A percentile compares a stretch with the other conserved stretches of the same genome.
These are phyloP conservation scores for Kluyveromyces nonfermentans DNA, from an alignment of 805 yeast species.

Conservation along the genomic window DNA sequence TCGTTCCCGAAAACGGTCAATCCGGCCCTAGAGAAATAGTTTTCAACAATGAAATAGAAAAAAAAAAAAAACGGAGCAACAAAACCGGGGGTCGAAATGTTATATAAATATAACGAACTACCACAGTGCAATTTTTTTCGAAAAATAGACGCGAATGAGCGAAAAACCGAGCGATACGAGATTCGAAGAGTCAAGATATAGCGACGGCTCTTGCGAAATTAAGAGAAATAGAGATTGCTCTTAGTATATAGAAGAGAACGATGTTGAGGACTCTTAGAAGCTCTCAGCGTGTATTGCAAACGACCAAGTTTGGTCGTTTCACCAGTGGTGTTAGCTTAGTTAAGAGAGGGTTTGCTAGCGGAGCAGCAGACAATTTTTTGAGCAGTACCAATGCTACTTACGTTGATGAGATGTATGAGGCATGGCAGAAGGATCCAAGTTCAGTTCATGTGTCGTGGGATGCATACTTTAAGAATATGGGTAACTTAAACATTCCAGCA, in stretches of 20 bases:
- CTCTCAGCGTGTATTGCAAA: constrained; percentile 2
- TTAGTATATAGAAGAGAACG: neutral
- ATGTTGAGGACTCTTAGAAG: constrained; percentile 5
- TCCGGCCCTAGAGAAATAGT: neutral
- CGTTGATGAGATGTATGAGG: constrained; percentile 95
- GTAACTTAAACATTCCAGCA: constrained; percentile 58
- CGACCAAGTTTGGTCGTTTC: neutral
- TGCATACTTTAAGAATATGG: constrained; percentile 89
- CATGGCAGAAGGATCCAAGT: constrained; percentile 84
- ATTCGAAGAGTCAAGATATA: neutral
- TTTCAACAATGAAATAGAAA: neutral
- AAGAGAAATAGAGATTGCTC: neutral
- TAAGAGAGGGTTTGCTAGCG: constrained; percentile 11
- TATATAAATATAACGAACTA: neutral
- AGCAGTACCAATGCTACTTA: constrained; percentile 81
- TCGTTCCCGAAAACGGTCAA: constrained; percentile 1
- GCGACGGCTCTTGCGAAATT: neutral
- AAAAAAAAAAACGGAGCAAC: constrained; percentile 1
- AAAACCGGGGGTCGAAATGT: constrained; percentile 1
- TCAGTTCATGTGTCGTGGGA: constrained; percentile 96
- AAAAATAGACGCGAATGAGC: neutral
- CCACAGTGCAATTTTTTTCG: too few relatives aligned
- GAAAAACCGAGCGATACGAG: neutral
- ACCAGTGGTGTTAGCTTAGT: neutral
- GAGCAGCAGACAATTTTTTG: constrained; percentile 56